Conservation (phyloP, 139 green algal genomes). For the Coccomyxa sp. region DNA sequence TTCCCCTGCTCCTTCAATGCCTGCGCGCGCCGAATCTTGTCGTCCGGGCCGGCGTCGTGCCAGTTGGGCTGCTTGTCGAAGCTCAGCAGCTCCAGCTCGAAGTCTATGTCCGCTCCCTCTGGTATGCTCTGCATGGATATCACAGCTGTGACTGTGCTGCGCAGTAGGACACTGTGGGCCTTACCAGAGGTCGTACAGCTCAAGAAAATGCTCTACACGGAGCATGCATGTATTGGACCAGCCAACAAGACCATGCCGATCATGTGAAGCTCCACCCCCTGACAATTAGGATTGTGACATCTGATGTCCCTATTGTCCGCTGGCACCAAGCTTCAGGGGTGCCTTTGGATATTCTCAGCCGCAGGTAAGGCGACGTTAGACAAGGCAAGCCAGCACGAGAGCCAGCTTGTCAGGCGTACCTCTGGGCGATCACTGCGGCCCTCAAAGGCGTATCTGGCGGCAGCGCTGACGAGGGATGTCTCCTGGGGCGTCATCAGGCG, state of each 20-base stretch:
- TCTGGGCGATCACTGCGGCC: conserved; percentile 13
- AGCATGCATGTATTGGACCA: no score
- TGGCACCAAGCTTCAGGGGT: background rate
- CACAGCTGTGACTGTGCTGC: no score
- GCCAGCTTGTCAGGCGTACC: background rate
- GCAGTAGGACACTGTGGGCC: no score
- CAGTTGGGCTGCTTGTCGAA: conserved; percentile 61
- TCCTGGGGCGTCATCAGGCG: conserved; percentile 70
- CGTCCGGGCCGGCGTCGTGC: conserved; percentile 3
- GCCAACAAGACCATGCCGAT: background rate
- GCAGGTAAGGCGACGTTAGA: background rate
- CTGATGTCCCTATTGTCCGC: background rate
- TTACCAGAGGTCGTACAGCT: no score
- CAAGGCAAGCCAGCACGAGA: background rate
- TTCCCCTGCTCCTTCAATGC: conserved; percentile 60
- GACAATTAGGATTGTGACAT: background rate
- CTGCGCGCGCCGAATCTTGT: conserved; percentile 9
- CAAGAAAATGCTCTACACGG: no score
- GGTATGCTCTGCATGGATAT: conserved; percentile 9
- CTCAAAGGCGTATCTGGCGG: conserved; percentile 17
- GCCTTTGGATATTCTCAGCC: background rate
- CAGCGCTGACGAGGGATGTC: conserved; percentile 33
- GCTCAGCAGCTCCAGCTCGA: conserved; percentile 59
- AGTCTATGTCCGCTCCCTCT: conserved; percentile 39
- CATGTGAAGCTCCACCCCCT: background rate